Evolutionary conservation across 352 stramenopile genomes (phyloP).

Genomic region (Elongisporangium prolatum): DNA sequence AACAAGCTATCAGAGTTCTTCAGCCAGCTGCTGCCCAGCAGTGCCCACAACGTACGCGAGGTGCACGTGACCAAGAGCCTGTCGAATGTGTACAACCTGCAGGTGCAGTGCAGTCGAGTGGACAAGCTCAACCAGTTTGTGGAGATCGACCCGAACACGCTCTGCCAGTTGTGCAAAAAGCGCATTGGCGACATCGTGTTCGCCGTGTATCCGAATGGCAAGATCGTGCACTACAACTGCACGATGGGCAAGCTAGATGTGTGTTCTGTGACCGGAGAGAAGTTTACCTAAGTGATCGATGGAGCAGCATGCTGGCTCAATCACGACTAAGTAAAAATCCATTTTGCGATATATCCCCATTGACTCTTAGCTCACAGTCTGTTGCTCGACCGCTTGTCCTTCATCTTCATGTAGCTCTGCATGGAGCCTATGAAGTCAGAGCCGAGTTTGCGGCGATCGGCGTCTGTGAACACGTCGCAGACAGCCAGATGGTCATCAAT

Average conservation of each 20-base stretch:
- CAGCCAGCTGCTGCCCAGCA: conserved; percentile 70
- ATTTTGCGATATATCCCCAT: not conserved
- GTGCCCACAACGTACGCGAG: conserved; percentile 79
- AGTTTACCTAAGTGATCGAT: conserved; percentile 47
- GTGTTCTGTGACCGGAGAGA: conserved; percentile 75
- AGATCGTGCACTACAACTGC: conserved; percentile 88
- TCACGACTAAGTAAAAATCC: not conserved
- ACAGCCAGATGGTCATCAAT: conserved; percentile 71
- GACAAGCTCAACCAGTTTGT: conserved; percentile 73
- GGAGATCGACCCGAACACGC: conserved; percentile 77
- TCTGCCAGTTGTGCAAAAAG: conserved; percentile 81
- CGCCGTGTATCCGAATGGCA: conserved; percentile 80
- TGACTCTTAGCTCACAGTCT: not conserved
- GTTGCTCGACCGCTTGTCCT: conserved; percentile 4
- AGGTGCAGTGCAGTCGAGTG: conserved; percentile 84
- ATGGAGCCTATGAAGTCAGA: conserved; percentile 23
- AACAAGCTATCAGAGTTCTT: conserved; percentile 85
- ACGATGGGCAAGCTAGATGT: conserved; percentile 81
- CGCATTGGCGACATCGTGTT: conserved; percentile 88
- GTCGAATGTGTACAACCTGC: conserved; percentile 88
- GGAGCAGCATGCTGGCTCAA: not conserved
- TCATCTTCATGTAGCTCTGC: conserved; percentile 25
- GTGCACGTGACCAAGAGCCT: conserved; percentile 75
- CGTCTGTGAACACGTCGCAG: conserved; percentile 62
- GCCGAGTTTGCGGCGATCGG: conserved; percentile 34